These are phyloP conservation scores for Fistulifera pelliculosa DNA, from an alignment of 108 stramenopile genomes.

Conservation along the genomic window DNA sequence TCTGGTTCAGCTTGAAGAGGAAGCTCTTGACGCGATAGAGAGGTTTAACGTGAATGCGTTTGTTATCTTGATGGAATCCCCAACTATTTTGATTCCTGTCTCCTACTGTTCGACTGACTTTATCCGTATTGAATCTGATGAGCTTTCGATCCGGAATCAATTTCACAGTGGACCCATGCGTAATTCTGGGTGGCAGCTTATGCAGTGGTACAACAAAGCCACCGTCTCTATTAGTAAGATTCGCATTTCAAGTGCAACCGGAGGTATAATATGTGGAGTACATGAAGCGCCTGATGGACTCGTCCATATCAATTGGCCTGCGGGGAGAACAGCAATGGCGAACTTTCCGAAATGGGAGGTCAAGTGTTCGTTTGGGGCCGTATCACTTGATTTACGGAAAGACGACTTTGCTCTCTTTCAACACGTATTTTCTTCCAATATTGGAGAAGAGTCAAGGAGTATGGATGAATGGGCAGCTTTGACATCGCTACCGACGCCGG, in stretches of 20 bases:
- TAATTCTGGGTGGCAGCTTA: slow-evolving; percentile 1
- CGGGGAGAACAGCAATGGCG: slow-evolving; percentile 37
- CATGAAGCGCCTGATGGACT: slow-evolving; percentile 16
- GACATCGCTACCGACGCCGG: slow-evolving; percentile 25
- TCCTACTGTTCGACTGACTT: slow-evolving; percentile 50
- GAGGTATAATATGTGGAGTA: slow-evolving; percentile 7
- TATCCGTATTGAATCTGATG: slow-evolving; percentile 29
- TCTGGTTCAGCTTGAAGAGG: background rate
- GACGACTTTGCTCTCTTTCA: slow-evolving; percentile 56
- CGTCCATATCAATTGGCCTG: slow-evolving; percentile 46
- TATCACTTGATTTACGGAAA: slow-evolving; percentile 25
- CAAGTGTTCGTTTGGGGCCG: slow-evolving; percentile 27
- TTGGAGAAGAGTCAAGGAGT: slow-evolving; percentile 57
- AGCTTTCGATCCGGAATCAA: slow-evolving; percentile 26
- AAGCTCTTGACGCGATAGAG: slow-evolving; percentile 17
- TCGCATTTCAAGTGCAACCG: too few species aligned
- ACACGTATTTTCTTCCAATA: slow-evolving; percentile 46
- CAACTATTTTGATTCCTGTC: slow-evolving; percentile 63
- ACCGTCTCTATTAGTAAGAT: slow-evolving; percentile 15
- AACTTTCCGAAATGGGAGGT: slow-evolving; percentile 64
- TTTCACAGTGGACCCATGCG: slow-evolving; percentile 18
- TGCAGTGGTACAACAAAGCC: slow-evolving; percentile 62
- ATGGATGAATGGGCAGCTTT: slow-evolving; percentile 51
- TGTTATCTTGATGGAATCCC: slow-evolving; percentile 43
- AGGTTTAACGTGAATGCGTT: slow-evolving; percentile 44